Percentiles rank a stretch among this genome's conserved stretches.
These are phyloP conservation scores for Nigrospora osmanthi DNA, from an alignment of 2,329 filamentous ascomycete species.

Conservation along the genomic window DNA sequence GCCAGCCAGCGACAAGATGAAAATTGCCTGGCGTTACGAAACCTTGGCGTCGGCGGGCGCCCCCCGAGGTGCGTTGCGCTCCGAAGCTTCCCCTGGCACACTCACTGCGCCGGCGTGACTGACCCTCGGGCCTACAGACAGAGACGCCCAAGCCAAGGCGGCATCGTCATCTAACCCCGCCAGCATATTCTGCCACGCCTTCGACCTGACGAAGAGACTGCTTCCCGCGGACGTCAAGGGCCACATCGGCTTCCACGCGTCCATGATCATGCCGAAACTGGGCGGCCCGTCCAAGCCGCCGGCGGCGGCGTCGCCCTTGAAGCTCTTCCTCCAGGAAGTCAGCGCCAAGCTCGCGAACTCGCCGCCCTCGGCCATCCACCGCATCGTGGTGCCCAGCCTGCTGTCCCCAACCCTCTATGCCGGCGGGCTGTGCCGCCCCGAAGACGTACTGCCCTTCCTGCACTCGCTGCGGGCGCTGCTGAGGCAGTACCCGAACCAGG, in stretches of 20 bases:
- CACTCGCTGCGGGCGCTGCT: constrained; percentile 71
- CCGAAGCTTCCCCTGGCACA: too few relatives aligned
- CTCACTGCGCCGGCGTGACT: too few relatives aligned
- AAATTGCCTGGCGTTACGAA: constrained; percentile 98
- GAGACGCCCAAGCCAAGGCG: constrained; percentile 7
- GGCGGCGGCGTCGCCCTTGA: constrained; percentile 44
- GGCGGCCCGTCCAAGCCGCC: constrained; percentile 10
- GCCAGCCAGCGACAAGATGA: constrained; percentile 69
- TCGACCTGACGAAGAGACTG: constrained; percentile 63
- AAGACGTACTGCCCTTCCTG: constrained; percentile 71
- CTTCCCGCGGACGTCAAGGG: constrained; percentile 39
- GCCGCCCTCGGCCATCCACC: constrained; percentile 58
- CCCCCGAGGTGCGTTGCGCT: constrained; percentile 50
- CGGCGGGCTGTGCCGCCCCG: constrained; percentile 58
- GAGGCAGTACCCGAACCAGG: constrained; percentile 52
- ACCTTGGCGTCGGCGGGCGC: constrained; percentile 64
- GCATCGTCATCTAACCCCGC: constrained; percentile 10
- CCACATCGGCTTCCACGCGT: constrained; percentile 42
- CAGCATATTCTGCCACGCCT: constrained; percentile 60
- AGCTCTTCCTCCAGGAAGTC: constrained; percentile 53
- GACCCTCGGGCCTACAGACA: constrained; percentile 8
- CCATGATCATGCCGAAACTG: constrained; percentile 14
- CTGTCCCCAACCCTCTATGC: constrained; percentile 83
- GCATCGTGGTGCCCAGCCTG: constrained; percentile 76
- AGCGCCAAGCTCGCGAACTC: constrained; percentile 47